Base-by-base conservation (phyloP, 208 protist species). In the Lotmaria passim region DNA sequence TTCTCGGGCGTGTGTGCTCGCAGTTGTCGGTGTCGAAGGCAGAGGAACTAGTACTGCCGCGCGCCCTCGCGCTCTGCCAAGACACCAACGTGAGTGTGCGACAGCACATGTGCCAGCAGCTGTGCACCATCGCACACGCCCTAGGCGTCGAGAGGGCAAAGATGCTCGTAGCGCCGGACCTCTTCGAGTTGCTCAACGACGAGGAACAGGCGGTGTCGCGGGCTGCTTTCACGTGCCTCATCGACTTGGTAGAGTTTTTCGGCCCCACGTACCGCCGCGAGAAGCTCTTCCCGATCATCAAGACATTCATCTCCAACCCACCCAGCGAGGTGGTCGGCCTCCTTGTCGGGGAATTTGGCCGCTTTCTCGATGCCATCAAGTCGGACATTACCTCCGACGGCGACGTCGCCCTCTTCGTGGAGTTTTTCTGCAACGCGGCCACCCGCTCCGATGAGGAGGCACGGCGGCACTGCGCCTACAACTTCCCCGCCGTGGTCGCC, bases 161-260 rank as follows among this genome's bases (percentile, higher is more conserved):
- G 79, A 69, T 65, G 34, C 83, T 82, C 41, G 77, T 97, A 7
- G 86, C 91, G 1, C 79, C 78, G 19, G 89, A 96, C 46, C 73
- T 97, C 11, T 93, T 95, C 68, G 93, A 97, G 67, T 84, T 96
- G 12, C 83, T 97, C n/a, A 91, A 83, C 47, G 93, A 97, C 57
- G 93, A 97, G 73, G 93, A 97, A 60, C 80, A 89, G 44, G 76
- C 66, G 1, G 93, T 97, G 36, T 92, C 89, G 47, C 79, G 85
- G 19, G 78, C 86, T 11, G 93, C 93, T 21, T 97, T 97, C 53
- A 93, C 87, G 23, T 93, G 90, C 56, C 86, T 97, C 46, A 79
- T 96, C 43, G 93, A 96, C 61, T 67, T 97, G 6, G 86, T 95
- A n/a, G 86, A 96, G 62, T 95, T 96, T 63, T 96, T 97, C 71